Conservation (phyloP, 1,284 basidiomycete species). For the Fereydounia khargensis region DNA sequence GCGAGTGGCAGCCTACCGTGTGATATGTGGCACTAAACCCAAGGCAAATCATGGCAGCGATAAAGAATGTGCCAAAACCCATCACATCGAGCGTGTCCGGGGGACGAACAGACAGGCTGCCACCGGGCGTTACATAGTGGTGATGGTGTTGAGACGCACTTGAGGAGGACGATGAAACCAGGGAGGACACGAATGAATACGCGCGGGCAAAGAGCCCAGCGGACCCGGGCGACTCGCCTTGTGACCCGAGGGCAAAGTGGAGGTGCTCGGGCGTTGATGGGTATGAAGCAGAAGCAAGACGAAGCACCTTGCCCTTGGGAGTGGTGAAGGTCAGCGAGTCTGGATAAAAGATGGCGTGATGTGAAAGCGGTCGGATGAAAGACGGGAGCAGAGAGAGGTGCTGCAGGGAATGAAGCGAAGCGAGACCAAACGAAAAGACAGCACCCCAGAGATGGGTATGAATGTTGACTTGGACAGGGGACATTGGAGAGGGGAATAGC, state of each 20-base stretch:
- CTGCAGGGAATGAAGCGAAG: conserved; percentile 47
- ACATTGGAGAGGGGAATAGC: neutral
- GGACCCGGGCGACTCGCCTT: too few relatives aligned
- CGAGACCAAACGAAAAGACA: conserved; percentile 66
- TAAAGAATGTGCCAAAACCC: conserved; percentile 69
- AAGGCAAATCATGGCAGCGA: conserved; percentile 73
- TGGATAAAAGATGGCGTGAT: conserved; percentile 41
- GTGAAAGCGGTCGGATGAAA: conserved; percentile 29
- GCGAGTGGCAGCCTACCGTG: conserved; percentile 72
- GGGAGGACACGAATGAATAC: conserved; percentile 5
- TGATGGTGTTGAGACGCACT: neutral
- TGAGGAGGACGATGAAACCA: neutral
- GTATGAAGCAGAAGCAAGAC: conserved; percentile 30
- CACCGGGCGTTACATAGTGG: too few relatives aligned
- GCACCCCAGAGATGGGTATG: conserved; percentile 80
- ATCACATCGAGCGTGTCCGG: conserved; percentile 68
- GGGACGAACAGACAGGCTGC: conserved; percentile 28
- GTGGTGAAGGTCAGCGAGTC: conserved; percentile 31
- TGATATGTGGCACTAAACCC: conserved; percentile 75
- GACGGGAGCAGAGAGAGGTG: conserved; percentile 27
- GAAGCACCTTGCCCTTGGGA: conserved; percentile 22
- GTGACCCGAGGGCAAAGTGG: too few relatives aligned
- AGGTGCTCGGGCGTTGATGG: conserved; percentile 1
- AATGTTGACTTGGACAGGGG: conserved; percentile 71
- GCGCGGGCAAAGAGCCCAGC: neutral